Conservation (phyloP, 257 asterid species). For the Solanum microdontum region DNA sequence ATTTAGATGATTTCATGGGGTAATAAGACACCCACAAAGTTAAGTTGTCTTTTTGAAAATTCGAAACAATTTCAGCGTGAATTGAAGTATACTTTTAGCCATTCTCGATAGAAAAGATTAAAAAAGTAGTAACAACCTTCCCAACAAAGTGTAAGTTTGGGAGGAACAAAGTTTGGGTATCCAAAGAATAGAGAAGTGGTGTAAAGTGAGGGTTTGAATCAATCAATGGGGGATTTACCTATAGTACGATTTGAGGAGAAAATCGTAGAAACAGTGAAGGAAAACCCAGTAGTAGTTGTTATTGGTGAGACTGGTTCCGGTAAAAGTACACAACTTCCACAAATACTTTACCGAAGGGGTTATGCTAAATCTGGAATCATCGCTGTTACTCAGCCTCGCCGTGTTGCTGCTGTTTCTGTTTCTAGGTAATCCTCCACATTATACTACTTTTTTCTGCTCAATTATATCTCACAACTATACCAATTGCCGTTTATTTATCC, state of each 20-base stretch:
- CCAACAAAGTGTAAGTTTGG: too few relatives aligned
- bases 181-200: too few relatives aligned
- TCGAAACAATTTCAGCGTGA: too few relatives aligned
- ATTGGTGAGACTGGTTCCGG: slow-evolving; percentile 98
- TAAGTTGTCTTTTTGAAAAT: too few relatives aligned
- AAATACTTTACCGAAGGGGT: slow-evolving; percentile 69
- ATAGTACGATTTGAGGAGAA: slow-evolving; percentile 74
- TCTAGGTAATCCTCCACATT: slow-evolving; percentile 35
- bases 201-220: neutral
- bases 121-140: too few relatives aligned
- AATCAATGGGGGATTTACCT: slow-evolving; percentile 52
- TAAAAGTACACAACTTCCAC: slow-evolving; percentile 91
- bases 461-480: too few relatives aligned
- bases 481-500: too few relatives aligned
- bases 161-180: too few relatives aligned
- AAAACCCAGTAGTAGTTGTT: slow-evolving; percentile 61
- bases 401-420: slow-evolving; percentile 92
- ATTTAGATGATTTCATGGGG: too few relatives aligned
- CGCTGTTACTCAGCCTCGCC: slow-evolving; percentile 95
- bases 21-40: too few relatives aligned
- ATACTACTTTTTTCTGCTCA: neutral
- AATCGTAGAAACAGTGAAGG: slow-evolving; percentile 62
- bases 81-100: too few relatives aligned
- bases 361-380: slow-evolving; percentile 67
- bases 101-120: too few relatives aligned